Evolutionary conservation across 805 yeast species (phyloP), one percentile per base, ranked within the genome.

Genomic region (Priceomyces haplophilus): DNA sequence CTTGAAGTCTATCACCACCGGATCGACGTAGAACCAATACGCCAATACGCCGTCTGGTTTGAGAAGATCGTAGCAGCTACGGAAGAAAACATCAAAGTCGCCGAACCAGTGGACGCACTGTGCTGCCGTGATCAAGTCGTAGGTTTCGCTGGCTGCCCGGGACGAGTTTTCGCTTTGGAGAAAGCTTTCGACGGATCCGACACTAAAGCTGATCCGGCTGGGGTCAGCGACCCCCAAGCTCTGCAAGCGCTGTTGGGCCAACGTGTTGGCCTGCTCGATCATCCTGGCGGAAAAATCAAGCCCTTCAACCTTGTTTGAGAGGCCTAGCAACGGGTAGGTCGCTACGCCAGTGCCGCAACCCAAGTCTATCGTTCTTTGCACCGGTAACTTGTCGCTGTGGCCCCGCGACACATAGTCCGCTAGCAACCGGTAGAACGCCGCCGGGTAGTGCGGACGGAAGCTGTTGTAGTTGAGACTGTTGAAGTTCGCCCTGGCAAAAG

Each of bases 301-400:
- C 0, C 79, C 79, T 12, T 62, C 52, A 4, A 74, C 73, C 15
- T 59, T 54, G 0, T 68, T 51, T 24, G 73, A 58, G 15, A 69
- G 41, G 31, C 62, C 57, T 19, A 73, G 58, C 38, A 78, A 52
- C 2, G 78, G 78, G 38, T 67, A 60, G 1, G 76, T 65, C 0
- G 78, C 79, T 19, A 71, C 73, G 0, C 82, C 83, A 0, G 81
- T 75, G 0, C 82, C 82, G 49, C 80, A 74, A 0, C 83, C 82
- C 34, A 76, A 51, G 53, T 62, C 65, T 54, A 63, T 58, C 7
- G 80, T 51, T 4, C 47, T 48, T 2, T 43, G 37, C 3, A 59
- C 47, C 3, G 59, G 57, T 11, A 51, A 35, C 18, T 44, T 44
- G 7, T 31, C 10, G 2, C 11, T 25, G 12, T 40, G 37, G 1